Evolutionary conservation across 78 protist species (phyloP).

Genomic region (Creolimax fragrantissima): DNA sequence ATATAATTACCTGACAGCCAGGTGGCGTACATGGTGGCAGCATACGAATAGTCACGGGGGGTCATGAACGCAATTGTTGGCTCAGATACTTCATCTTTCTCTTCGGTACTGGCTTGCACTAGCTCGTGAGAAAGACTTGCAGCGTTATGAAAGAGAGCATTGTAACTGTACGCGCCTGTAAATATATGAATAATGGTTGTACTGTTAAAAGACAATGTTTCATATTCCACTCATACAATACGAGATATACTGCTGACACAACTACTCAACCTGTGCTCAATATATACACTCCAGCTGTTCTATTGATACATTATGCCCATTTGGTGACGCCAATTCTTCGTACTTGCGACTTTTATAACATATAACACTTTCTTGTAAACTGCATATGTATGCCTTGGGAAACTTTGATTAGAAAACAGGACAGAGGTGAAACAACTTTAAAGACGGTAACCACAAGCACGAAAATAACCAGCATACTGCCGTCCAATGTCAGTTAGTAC

Average conservation of each 20-base stretch:
- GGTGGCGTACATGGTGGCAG: not conserved
- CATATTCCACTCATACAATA: not conserved
- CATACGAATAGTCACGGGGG: not conserved
- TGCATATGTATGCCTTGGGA: not conserved
- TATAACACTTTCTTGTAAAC: not conserved
- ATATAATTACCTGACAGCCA: not conserved
- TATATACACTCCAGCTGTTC: not conserved
- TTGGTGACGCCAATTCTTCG: not conserved
- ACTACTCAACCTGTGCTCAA: not conserved
- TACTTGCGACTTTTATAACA: not conserved
- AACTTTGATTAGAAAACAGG: not conserved
- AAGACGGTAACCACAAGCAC: no score
- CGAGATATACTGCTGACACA: not conserved
- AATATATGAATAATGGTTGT: not conserved
- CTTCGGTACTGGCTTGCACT: not conserved
- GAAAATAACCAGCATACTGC: no score
- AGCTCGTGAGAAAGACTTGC: not conserved
- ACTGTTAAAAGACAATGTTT: not conserved
- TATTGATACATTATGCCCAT: not conserved
- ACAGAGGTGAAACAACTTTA: no score
- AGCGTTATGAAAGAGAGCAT: not conserved
- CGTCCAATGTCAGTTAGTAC: not conserved
- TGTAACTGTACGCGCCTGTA: not conserved
- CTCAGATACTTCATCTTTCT: not conserved
- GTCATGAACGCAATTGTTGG: not conserved